Evolutionary conservation across 176 grass and related monocot species (phyloP).

Genomic region (Pontederia paniculata): DNA sequence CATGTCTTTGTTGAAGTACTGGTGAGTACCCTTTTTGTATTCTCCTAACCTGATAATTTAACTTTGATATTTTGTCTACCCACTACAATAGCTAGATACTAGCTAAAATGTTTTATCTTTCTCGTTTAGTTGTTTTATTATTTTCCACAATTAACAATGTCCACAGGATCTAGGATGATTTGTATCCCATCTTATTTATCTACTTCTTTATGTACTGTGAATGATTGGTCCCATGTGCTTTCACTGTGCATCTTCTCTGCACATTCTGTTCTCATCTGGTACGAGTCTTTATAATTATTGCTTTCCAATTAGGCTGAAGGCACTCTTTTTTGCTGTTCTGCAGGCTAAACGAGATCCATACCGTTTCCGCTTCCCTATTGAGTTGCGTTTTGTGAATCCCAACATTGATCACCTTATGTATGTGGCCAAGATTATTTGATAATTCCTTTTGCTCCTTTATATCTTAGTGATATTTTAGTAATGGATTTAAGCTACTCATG

Average conservation of each 20-base stretch:
- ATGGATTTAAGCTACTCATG: not conserved
- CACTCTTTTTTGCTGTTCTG: not conserved
- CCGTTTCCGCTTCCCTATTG: slow-evolving; percentile 82
- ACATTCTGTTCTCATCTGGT: no score
- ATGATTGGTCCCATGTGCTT: no score
- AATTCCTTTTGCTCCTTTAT: not conserved
- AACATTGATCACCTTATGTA: slow-evolving; percentile 96
- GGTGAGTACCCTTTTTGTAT: slow-evolving; percentile 33
- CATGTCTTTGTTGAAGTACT: slow-evolving; percentile 78
- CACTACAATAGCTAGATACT: no score
- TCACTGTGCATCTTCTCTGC: no score
- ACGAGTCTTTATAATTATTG: not conserved
- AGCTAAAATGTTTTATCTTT: no score
- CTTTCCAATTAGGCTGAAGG: not conserved
- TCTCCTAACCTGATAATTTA: not conserved
- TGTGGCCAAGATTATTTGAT: slow-evolving; percentile 19
- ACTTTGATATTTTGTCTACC: no score
- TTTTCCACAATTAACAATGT: no score
- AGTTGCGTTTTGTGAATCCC: slow-evolving; percentile 85
- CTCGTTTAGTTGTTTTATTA: no score
- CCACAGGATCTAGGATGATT: no score
- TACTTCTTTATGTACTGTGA: no score
- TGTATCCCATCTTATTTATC: no score
- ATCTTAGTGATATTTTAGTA: slow-evolving; percentile 12
- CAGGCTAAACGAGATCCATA: slow-evolving; percentile 93